Conservation (phyloP, 2,329 filamentous ascomycete species). For the Elsinoe necatrix region DNA sequence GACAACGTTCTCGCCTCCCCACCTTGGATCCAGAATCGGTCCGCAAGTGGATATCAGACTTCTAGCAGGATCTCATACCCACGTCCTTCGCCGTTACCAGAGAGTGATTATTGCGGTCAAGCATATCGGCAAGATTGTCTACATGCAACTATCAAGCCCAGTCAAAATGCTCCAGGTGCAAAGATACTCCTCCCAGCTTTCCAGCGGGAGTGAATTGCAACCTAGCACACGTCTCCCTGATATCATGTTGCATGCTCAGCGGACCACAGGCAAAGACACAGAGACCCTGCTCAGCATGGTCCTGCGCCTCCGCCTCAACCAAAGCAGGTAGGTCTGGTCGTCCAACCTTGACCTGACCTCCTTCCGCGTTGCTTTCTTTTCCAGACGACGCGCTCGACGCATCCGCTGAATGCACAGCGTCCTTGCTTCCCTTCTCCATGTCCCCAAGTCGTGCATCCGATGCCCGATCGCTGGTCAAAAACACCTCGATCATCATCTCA, state of each 20-base stretch:
- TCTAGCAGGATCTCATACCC: not conserved
- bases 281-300: constrained; percentile 19
- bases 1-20: not conserved
- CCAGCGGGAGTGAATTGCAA: constrained; percentile 34
- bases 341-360: constrained; percentile 21
- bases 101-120: too few species aligned
- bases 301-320: constrained; percentile 23
- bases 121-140: not conserved
- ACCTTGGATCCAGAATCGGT: not conserved
- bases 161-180: constrained; percentile 43
- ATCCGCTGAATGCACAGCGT: not conserved
- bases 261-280: constrained; percentile 40
- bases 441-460: not conserved
- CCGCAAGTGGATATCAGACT: not conserved
- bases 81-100: too few species aligned
- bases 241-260: constrained; percentile 40
- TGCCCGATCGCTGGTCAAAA: not conserved
- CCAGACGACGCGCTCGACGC: constrained; percentile 10
- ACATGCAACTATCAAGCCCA: constrained; percentile 28
- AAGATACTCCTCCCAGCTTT: constrained; percentile 31
- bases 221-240: constrained; percentile 39
- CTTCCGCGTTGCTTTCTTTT: constrained; percentile 19
- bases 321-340: constrained; percentile 31
- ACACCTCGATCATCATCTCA: not conserved
- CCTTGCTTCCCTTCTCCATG: not conserved